These are phyloP conservation scores for Hortaea sp. DNA, from an alignment of 2,329 filamentous ascomycete genomes.

Conservation along the genomic window DNA sequence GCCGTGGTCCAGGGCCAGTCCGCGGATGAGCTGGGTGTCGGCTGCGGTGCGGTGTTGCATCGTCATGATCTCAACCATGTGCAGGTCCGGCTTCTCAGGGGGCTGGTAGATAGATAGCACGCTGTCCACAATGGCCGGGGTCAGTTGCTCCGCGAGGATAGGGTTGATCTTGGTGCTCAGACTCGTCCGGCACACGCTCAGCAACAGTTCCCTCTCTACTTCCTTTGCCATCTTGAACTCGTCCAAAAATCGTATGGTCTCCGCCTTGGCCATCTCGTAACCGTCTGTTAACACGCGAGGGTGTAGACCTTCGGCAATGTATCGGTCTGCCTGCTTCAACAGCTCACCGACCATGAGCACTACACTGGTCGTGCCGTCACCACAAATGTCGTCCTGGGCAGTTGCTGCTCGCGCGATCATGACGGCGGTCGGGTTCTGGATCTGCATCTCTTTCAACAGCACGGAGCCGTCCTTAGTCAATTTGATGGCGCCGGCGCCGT, in stretches of 20 bases:
- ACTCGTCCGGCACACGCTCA: conserved; percentile 88
- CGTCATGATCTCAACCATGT: conserved; percentile 99
- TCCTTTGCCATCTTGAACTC: conserved; percentile 80
- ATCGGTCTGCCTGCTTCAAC: conserved; percentile 91
- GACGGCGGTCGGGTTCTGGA: conserved; percentile 93
- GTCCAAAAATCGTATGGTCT: conserved; percentile 90
- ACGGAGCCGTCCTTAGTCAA: conserved; percentile 98
- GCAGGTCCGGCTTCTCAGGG: conserved; percentile 85
- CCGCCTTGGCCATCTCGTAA: conserved; percentile 91
- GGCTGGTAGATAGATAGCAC: conserved; percentile 88
- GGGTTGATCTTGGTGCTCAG: conserved; percentile 91
- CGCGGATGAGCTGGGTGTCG: conserved; percentile 90
- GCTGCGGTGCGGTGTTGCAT: conserved; percentile 97
- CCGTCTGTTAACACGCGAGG: conserved; percentile 94
- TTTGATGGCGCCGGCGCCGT: conserved; percentile 70
- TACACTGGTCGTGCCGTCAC: conserved; percentile 94
- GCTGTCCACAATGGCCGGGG: conserved; percentile 89
- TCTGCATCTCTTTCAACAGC: conserved; percentile 68
- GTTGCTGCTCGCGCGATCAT: conserved; percentile 77
- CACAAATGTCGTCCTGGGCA: conserved; percentile 95
- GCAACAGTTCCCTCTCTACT: conserved; percentile 84
- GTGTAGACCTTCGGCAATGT: conserved; percentile 94
- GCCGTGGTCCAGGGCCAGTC: conserved; percentile 87
- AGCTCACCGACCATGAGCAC: conserved; percentile 93
- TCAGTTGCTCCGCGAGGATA: conserved; percentile 79